Conservation (phyloP, 805 yeast species). For the Tetrapisispora phaffii region DNA sequence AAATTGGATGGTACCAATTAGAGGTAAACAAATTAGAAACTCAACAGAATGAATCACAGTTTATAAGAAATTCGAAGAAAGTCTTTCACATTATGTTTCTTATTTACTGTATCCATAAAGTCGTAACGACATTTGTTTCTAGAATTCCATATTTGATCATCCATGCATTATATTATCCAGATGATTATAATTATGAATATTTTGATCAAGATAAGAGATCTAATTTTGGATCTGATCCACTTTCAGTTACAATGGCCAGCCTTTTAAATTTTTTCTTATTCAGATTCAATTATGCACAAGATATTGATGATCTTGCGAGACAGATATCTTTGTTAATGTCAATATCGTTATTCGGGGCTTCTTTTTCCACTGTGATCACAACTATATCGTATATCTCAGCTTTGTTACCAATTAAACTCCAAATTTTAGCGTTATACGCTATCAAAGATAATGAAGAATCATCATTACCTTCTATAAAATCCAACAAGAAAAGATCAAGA, state of each 20-base stretch:
- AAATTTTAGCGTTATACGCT: conserved; percentile 22
- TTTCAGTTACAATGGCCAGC: conserved; percentile 32
- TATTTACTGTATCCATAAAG: conserved; percentile 31
- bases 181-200: conserved; percentile 13
- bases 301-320: conserved; percentile 30
- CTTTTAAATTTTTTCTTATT: conserved; percentile 27
- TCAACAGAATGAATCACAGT: conserved; percentile 11
- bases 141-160: conserved; percentile 21
- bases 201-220: conserved; percentile 10
- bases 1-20: conserved; percentile 21
- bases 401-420: conserved; percentile 31
- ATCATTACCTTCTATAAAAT: conserved; percentile 14
- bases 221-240: conserved; percentile 26
- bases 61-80: conserved; percentile 10
- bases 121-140: conserved; percentile 24
- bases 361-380: conserved; percentile 52
- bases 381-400: conserved; percentile 47
- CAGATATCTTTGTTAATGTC: conserved; percentile 42
- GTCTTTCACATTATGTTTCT: conserved; percentile 21
- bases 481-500: not conserved
- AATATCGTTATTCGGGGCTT: conserved; percentile 48
- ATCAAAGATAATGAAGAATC: conserved; percentile 12
- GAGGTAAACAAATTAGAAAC: conserved; percentile 17
- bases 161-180: conserved; percentile 13
- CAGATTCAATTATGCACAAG: conserved; percentile 27